These are phyloP conservation scores for Heritiera fomes DNA, from an alignment of 345 rosid species.

Conservation along the genomic window DNA sequence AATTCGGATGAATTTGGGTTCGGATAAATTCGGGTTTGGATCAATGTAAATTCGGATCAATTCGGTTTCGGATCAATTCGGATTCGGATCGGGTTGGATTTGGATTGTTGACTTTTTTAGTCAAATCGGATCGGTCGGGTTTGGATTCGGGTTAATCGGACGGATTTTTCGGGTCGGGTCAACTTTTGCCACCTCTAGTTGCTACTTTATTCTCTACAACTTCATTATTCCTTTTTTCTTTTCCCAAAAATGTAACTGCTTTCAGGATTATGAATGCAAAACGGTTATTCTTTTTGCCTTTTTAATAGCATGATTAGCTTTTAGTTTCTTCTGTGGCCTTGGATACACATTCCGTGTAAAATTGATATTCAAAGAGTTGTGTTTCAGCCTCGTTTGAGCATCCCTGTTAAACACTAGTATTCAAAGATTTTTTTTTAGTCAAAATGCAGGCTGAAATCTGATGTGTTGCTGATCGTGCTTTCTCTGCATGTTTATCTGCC, in stretches of 20 bases:
- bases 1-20: no score
- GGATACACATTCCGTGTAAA: background rate
- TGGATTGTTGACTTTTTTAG: no score
- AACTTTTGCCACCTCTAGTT: no score
- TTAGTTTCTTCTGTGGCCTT: background rate
- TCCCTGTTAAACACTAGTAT: background rate
- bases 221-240: background rate
- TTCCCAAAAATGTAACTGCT: background rate
- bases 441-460: slow-evolving; percentile 1
- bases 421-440: background rate
- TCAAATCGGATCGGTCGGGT: no score
- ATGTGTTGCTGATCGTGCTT: background rate
- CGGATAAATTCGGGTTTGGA: no score
- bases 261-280: background rate
- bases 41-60: no score
- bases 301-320: background rate
- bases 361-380: background rate
- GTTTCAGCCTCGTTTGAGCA: background rate
- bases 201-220: background rate
- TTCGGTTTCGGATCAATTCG: no score
- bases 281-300: background rate
- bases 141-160: no score
- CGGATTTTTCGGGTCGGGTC: no score
- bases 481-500: background rate
- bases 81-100: no score